phyloP scores from a whole-genome alignment of 164 flowering plant species.

The Tinospora cordifolia region DNA sequence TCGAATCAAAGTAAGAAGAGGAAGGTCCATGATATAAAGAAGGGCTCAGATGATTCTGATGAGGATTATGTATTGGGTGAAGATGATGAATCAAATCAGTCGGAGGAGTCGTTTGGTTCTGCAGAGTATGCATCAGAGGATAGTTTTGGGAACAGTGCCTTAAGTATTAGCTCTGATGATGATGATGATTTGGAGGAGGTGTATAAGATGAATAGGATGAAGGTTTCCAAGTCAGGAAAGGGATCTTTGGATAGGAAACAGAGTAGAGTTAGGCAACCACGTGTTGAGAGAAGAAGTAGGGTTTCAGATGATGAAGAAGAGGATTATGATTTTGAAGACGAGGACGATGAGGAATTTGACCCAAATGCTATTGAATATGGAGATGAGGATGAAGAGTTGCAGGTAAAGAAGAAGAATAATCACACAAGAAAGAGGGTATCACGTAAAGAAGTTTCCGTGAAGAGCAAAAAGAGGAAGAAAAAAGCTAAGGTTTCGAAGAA shows the following conservation, averaged over 20 bases:
- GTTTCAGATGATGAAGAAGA: conserved; percentile 23
- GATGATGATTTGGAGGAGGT: conserved; percentile 33
- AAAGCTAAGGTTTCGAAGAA: conserved; percentile 32
- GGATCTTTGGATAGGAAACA: conserved; percentile 12
- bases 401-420: conserved; percentile 20
- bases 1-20: not conserved
- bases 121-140: conserved; percentile 44
- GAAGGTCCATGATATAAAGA: conserved; percentile 11
- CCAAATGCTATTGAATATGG: conserved; percentile 45
- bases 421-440: conserved; percentile 18
- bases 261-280: conserved; percentile 6
- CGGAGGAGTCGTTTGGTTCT: conserved; percentile 33
- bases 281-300: conserved; percentile 12
- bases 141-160: not conserved
- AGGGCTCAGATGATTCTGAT: conserved; percentile 75
- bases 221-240: conserved; percentile 9
- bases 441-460: conserved; percentile 23
- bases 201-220: conserved; percentile 24
- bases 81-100: conserved; percentile 30
- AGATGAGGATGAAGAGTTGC: conserved; percentile 55
- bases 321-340: conserved; percentile 20
- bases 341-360: conserved; percentile 52
- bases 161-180: conserved; percentile 13
- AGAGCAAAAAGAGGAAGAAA: conserved; percentile 29
- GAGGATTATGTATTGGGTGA: conserved; percentile 68